Evolutionary conservation across 1,284 basidiomycete species (phyloP).

Genomic region (Coniferiporia sulphurascens): DNA sequence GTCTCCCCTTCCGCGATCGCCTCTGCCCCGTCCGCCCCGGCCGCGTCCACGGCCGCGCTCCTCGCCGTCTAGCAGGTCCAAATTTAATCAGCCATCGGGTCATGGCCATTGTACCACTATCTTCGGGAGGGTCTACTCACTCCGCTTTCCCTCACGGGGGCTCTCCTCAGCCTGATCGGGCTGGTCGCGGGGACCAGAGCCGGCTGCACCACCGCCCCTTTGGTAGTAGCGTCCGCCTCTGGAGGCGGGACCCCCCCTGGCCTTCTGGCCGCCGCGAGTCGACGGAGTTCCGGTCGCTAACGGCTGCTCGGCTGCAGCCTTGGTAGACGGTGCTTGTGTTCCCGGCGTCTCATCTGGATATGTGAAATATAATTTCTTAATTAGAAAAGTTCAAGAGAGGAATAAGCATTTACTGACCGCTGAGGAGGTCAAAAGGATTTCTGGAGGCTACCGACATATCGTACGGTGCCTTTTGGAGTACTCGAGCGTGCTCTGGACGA

Average conservation of each 20-base stretch:
- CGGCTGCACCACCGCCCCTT: slow-evolving; percentile 51
- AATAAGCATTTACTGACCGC: slow-evolving; percentile 43
- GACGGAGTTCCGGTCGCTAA: background rate
- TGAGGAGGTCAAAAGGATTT: slow-evolving; percentile 78
- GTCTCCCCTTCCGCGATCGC: slow-evolving; percentile 31
- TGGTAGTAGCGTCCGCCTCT: slow-evolving; percentile 71
- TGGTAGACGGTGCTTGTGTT: slow-evolving; percentile 35
- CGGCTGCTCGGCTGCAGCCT: slow-evolving; percentile 20
- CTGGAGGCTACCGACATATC: slow-evolving; percentile 83
- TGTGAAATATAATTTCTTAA: slow-evolving; percentile 18
- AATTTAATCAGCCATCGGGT: background rate
- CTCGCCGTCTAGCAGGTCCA: slow-evolving; percentile 37
- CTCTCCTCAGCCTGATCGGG: slow-evolving; percentile 31
- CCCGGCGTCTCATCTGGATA: slow-evolving; percentile 43
- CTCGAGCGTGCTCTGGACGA: slow-evolving; percentile 13
- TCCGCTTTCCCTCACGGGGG: slow-evolving; percentile 18
- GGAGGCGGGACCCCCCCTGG: slow-evolving; percentile 57
- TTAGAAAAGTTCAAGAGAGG: slow-evolving; percentile 13
- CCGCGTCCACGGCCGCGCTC: slow-evolving; percentile 38
- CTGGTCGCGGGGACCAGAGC: slow-evolving; percentile 28
- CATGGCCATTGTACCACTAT: background rate
- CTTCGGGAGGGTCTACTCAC: slow-evolving; percentile 3
- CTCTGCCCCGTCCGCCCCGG: slow-evolving; percentile 36
- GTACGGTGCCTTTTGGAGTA: slow-evolving; percentile 53
- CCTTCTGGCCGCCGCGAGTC: slow-evolving; percentile 36